Base-by-base conservation (phyloP, 495 filamentous ascomycete genomes). In the Hapsidospora chrysogenum region DNA sequence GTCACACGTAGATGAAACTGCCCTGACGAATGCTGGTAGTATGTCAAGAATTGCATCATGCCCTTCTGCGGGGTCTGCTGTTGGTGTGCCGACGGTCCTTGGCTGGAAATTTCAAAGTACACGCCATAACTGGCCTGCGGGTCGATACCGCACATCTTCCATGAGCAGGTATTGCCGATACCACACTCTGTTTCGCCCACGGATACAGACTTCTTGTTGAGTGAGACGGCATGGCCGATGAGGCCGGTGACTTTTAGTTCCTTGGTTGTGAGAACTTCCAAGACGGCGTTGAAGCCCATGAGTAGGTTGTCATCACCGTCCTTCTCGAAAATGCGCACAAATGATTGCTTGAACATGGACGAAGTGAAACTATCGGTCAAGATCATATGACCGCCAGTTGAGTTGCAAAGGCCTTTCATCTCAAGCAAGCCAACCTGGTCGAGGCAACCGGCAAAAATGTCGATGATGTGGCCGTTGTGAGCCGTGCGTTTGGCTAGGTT, bases 141-240 rank as follows among this genome's bases (percentile, higher is more conserved):
- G 46, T 94, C 85, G 41, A 99, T 94, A 39, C 83, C 84, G 48
- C 89, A 96, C 85, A 99, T 95, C 60, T 96, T 99, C 92, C 92
- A 99, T 2, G 85, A 87, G 58, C 92, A 96, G 5, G 92, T 99
- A 50, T 96, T 96, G 49, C 92, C 92, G 46, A 96, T 95, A 45
- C 92, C 92, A 54, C 85, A 92, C 52, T 99, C 92, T 0, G 89
- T 96, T 61, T 99, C 92, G 29, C 92, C 92, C 18, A 99, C 92
- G 4, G 84, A 92, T 8, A 79, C 76, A 2, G 89, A 95, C 51
- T 99, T 99, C 64, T 96, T 99, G 63, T 95, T 95, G 51, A 94
- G 60, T 3, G 85, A 93, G 21, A 96, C 75, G 2, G 89, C 92
- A 52, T 96, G 92, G 15, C 92, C 92, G 50, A 99, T 99, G 31